Evolutionary conservation across 1,284 basidiomycete species (phyloP).

Genomic region (Schizophyllum commune): DNA sequence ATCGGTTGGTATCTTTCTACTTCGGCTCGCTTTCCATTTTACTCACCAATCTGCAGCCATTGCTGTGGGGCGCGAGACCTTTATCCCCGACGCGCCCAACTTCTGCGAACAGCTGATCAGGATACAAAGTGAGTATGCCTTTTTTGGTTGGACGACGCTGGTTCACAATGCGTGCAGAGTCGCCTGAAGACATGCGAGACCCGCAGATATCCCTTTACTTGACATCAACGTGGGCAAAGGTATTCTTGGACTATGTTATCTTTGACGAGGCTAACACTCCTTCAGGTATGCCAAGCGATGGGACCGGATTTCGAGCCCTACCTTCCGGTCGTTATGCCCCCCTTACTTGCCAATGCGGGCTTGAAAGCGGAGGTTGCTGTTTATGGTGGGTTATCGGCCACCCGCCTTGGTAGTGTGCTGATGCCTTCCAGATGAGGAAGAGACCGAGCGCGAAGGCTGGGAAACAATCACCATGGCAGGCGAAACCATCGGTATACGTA

Average conservation of each 20-base stretch:
- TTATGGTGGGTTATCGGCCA: constrained; percentile 44
- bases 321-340: constrained; percentile 75
- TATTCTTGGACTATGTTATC: background rate
- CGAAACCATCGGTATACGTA: constrained; percentile 67
- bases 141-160: background rate
- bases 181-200: constrained; percentile 53
- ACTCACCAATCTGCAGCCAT: constrained; percentile 42
- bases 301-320: constrained; percentile 79
- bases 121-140: constrained; percentile 59
- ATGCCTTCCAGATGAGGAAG: constrained; percentile 39
- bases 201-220: constrained; percentile 62
- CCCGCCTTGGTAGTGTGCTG: background rate
- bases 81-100: constrained; percentile 65
- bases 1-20: constrained; percentile 51
- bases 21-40: too few species aligned
- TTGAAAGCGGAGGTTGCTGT: constrained; percentile 74
- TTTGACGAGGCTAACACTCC: background rate
- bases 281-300: constrained; percentile 60
- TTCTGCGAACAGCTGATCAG: constrained; percentile 67
- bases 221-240: constrained; percentile 75
- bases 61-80: constrained; percentile 71
- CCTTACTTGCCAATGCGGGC: constrained; percentile 63
- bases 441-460: constrained; percentile 67
- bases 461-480: constrained; percentile 72
- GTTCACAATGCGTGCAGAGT: constrained; percentile 34